These are phyloP conservation scores for Cyclaneusma minus DNA, from an alignment of 2,329 filamentous ascomycete genomes.

Conservation along the genomic window DNA sequence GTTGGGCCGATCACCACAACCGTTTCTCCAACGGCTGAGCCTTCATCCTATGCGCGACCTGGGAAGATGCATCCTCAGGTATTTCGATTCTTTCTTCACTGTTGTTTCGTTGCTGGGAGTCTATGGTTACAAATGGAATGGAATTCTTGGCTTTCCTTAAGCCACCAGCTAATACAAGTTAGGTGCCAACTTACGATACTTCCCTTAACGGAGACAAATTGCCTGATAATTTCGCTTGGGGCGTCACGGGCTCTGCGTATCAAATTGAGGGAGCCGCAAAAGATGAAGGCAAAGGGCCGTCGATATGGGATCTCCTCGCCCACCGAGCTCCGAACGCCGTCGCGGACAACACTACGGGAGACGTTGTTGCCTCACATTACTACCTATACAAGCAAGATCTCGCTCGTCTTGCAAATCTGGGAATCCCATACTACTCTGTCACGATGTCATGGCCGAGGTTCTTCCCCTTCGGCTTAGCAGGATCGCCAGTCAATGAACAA, in stretches of 20 bases:
- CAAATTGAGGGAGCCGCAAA: constrained; percentile 27
- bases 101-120: background rate
- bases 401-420: constrained; percentile 17
- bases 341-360: constrained; percentile 23
- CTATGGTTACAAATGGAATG: background rate
- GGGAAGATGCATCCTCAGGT: constrained; percentile 26
- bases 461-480: constrained; percentile 4
- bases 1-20: constrained; percentile 26
- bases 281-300: constrained; percentile 25
- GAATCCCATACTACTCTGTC: constrained; percentile 13
- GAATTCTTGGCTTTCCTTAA: background rate
- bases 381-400: constrained; percentile 27
- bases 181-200: constrained; percentile 12
- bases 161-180: background rate
- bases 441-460: constrained; percentile 17
- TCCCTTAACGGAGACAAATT: constrained; percentile 19
- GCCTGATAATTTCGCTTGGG: constrained; percentile 25
- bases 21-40: constrained; percentile 25
- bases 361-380: constrained; percentile 24
- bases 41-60: constrained; percentile 22
- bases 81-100: constrained; percentile 17
- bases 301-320: constrained; percentile 26
- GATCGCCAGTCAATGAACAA: constrained; percentile 5
- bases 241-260: constrained; percentile 23
- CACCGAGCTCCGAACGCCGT: constrained; percentile 24